Evolutionary conservation across 805 yeast genomes (phyloP).

Genomic region (Candida bentonensis): DNA sequence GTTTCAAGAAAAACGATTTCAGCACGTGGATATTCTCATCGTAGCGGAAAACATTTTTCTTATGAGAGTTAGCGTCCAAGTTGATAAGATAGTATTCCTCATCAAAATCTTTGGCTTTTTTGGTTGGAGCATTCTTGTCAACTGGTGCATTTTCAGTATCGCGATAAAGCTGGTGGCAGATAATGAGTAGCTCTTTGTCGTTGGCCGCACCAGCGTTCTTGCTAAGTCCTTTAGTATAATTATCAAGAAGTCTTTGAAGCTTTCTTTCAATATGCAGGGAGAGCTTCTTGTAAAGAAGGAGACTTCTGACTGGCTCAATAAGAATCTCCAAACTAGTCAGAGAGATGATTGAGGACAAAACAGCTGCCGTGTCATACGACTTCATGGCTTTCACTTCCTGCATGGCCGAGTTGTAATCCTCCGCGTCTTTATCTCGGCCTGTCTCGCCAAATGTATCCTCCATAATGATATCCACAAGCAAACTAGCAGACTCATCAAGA

Average conservation of each 20-base stretch:
- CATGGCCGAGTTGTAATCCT: slow-evolving; percentile 73
- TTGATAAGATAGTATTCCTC: slow-evolving; percentile 62
- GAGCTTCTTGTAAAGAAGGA: slow-evolving; percentile 48
- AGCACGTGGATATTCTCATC: slow-evolving; percentile 44
- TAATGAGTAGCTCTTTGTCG: slow-evolving; percentile 42
- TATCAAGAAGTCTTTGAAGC: slow-evolving; percentile 62
- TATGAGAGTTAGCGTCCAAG: slow-evolving; percentile 38
- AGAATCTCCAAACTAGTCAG: slow-evolving; percentile 42
- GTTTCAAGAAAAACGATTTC: slow-evolving; percentile 64
- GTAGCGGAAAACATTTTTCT: slow-evolving; percentile 29
- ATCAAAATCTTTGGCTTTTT: slow-evolving; percentile 25
- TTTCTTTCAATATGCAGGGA: slow-evolving; percentile 57
- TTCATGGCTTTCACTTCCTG: slow-evolving; percentile 84
- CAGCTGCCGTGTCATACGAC: slow-evolving; percentile 76
- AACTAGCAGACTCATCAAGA: slow-evolving; percentile 44
- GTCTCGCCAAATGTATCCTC: slow-evolving; percentile 87
- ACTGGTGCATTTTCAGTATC: slow-evolving; percentile 11
- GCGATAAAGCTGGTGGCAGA: slow-evolving; percentile 60
- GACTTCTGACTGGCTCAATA: slow-evolving; percentile 52
- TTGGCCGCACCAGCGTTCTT: slow-evolving; percentile 44
- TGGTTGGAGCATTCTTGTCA: slow-evolving; percentile 10
- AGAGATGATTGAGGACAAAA: slow-evolving; percentile 50
- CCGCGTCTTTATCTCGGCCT: slow-evolving; percentile 90
- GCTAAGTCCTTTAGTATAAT: slow-evolving; percentile 67
- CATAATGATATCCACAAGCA: slow-evolving; percentile 65